Base-by-base conservation (phyloP, 1,284 basidiomycete species). In the Austroboletus rostrupii region DNA sequence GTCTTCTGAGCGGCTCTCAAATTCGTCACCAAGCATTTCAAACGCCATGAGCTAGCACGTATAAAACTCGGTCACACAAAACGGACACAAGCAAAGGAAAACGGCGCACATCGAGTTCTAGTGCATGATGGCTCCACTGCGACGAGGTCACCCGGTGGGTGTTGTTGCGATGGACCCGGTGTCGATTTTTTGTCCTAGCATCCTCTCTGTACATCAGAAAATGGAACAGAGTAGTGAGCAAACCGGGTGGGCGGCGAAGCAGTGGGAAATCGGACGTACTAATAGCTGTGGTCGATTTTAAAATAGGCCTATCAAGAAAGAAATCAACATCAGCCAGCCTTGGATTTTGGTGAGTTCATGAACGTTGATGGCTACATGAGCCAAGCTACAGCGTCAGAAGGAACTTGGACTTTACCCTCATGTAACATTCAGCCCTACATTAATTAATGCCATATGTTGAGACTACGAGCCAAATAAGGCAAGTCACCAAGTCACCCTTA, bases 31-130 rank as follows among this genome's bases (percentile, higher is more conserved):
- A 16, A 84, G 72, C 9, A 66, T 74, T 50, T 75, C 68, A 47
- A 83, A 82, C 2, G 78, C 72, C 40, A 68, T 60, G 3, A 77
- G 74, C 82, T 84, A 7, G 23, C 3, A 53, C 6, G n/a, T 10
- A 43, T 20, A 1, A 5, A 23, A 31, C 19, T 62, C 47, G 57
- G 52, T 20, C 14, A 7, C 16, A 14, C 5, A 19, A 47, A 47
- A 23, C 38, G 2, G 21, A 17, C 46, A 37, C 16, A 39, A 23
- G 23, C 23, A 7, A 26, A 19, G 43, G 8, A 39, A 12, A 33
- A 43, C 16, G 43, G 69, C 75, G 41, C 54, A 77, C 76, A 48
- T 77, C 67, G 17, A 71, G 51, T 1, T 77, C 75, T 21, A 77
- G 62, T 3, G 61, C 70, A 39, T 69, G 66, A 7, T 53, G 43